Evolutionary conservation across 371 early-diverging fungal genomes (phyloP).

Genomic region (Phascolomyces articulosus): DNA sequence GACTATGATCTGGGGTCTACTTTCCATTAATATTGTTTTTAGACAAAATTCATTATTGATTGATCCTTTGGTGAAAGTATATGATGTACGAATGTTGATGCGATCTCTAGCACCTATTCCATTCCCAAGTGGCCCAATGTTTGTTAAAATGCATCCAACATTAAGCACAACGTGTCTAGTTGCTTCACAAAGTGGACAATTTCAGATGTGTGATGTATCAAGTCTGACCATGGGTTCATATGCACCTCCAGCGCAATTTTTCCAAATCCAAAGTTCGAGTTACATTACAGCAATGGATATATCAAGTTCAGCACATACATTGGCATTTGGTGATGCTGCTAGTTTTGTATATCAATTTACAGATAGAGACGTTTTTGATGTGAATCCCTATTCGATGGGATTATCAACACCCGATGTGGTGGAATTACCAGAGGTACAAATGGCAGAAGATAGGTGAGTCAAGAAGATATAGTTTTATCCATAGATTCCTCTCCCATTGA

Average conservation of each 20-base stretch:
- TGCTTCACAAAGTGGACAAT: constrained; percentile 70
- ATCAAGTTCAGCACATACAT: constrained; percentile 74
- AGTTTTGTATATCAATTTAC: constrained; percentile 74
- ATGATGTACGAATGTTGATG: constrained; percentile 77
- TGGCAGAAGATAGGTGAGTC: constrained; percentile 61
- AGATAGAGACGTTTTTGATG: constrained; percentile 62
- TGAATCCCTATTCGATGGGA: constrained; percentile 72
- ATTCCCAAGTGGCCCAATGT: constrained; percentile 71
- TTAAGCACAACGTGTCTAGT: constrained; percentile 70
- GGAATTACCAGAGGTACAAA: constrained; percentile 44
- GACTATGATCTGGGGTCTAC: too few species aligned
- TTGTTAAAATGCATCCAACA: constrained; percentile 76
- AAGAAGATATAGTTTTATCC: too few species aligned
- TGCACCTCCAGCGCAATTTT: constrained; percentile 65
- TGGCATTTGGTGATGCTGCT: constrained; percentile 73
- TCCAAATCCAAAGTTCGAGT: constrained; percentile 67
- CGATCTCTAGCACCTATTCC: constrained; percentile 74
- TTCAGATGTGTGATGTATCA: constrained; percentile 78
- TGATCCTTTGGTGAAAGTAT: constrained; percentile 84
- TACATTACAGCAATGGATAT: constrained; percentile 73
- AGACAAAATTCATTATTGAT: constrained; percentile 66
- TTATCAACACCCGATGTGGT: constrained; percentile 63
- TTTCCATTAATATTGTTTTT: neutral
- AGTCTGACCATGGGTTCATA: constrained; percentile 50
- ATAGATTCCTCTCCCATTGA: too few species aligned